Percentiles rank a stretch among this genome's conserved stretches.
These are phyloP conservation scores for Entophlyctis helioformis DNA, from an alignment of 192 early-diverging fungal species.

Conservation along the genomic window DNA sequence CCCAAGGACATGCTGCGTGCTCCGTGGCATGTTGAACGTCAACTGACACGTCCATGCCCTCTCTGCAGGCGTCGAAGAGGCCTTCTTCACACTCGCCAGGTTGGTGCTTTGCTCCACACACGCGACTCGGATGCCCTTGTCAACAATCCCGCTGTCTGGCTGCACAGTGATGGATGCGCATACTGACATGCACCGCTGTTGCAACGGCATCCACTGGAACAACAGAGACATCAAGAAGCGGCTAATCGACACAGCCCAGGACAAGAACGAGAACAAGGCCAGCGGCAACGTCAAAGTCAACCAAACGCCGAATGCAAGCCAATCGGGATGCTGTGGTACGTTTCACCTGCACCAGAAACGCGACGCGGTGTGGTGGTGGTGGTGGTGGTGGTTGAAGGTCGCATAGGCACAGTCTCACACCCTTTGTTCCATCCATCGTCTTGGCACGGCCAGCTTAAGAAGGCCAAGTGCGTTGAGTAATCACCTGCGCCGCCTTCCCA, in stretches of 20 bases:
- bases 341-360: no score
- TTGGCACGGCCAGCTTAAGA: no score
- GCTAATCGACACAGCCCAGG: conserved; percentile 78
- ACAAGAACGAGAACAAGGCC: conserved; percentile 31
- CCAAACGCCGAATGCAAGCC: no score
- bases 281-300: conserved; percentile 12
- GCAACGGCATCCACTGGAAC: not conserved
- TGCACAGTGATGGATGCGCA: not conserved
- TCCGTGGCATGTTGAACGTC: not conserved
- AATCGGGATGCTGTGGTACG: no score
- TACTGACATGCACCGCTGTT: not conserved
- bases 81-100: conserved; percentile 92
- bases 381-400: no score
- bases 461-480: no score
- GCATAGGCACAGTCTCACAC: no score
- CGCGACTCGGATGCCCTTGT: conserved; percentile 4
- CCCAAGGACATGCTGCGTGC: not conserved
- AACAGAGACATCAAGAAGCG: conserved; percentile 94
- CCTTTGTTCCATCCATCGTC: no score
- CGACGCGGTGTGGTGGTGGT: no score
- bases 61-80: conserved; percentile 63
- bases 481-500: no score
- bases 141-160: conserved; percentile 6
- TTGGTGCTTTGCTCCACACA: conserved; percentile 7
- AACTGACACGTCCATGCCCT: no score